Conservation (phyloP, 192 early-diverging fungal species). For the Coemansia interrupta region DNA sequence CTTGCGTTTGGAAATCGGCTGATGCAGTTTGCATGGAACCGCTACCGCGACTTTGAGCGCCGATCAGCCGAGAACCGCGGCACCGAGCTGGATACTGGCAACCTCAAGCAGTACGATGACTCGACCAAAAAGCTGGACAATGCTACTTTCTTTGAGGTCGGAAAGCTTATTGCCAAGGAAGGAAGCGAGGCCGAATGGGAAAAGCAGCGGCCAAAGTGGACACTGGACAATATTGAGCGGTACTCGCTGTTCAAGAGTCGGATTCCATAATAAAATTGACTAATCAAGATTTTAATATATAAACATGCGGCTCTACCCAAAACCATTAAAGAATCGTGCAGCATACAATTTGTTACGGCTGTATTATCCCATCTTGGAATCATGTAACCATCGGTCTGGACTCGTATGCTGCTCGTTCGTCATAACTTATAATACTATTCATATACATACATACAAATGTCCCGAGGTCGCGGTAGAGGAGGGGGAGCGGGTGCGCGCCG, state of each 20-base stretch:
- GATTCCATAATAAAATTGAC: slow-evolving; percentile 63
- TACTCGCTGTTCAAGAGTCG: slow-evolving; percentile 89
- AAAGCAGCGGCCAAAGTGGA: slow-evolving; percentile 57
- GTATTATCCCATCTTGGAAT: no score
- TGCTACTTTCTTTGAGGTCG: slow-evolving; percentile 33
- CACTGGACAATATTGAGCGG: slow-evolving; percentile 83
- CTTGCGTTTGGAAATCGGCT: slow-evolving; percentile 73
- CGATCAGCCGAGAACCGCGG: slow-evolving; percentile 15
- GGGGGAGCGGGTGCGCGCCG: slow-evolving; percentile 32
- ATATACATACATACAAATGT: slow-evolving; percentile 12
- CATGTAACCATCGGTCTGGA: background rate
- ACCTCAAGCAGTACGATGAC: slow-evolving; percentile 43
- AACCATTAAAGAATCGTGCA: no score
- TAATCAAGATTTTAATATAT: background rate
- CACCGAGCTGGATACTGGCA: slow-evolving; percentile 4
- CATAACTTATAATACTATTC: background rate
- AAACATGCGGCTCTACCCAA: no score
- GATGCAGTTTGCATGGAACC: slow-evolving; percentile 65
- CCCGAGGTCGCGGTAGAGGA: slow-evolving; percentile 35
- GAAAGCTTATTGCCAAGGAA: slow-evolving; percentile 38
- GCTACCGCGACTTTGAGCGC: slow-evolving; percentile 58
- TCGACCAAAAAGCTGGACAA: slow-evolving; percentile 51
- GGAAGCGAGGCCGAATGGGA: slow-evolving; percentile 47
- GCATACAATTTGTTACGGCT: no score
- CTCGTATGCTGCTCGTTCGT: background rate